phyloP scores from a whole-genome alignment of 441 rosid species.

The Eruca vesicaria region DNA sequence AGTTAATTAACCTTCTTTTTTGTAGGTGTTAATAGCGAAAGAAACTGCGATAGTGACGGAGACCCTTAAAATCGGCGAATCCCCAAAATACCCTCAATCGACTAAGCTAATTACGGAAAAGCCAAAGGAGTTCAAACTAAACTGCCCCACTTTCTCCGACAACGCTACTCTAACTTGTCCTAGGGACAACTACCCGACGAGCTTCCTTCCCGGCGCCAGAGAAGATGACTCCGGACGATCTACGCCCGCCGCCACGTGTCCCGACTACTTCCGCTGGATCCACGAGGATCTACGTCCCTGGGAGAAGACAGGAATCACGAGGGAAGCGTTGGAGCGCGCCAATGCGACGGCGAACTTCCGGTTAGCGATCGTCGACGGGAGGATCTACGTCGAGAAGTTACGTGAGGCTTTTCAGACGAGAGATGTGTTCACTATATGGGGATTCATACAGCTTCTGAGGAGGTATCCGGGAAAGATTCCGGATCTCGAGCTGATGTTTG shows the following conservation, averaged over 20 bases:
- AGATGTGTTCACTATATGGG: constrained; percentile 61
- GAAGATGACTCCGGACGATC: background rate
- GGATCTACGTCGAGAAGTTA: constrained; percentile 51
- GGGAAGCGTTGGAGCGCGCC: constrained; percentile 48
- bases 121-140: constrained; percentile 27
- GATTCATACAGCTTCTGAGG: constrained; percentile 58
- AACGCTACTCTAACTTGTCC: constrained; percentile 26
- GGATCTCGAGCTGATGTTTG: constrained; percentile 41
- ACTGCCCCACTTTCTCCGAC: constrained; percentile 22
- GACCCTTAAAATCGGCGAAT: background rate
- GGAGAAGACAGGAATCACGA: constrained; percentile 52
- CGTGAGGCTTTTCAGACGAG: constrained; percentile 49
- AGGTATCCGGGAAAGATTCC: constrained; percentile 37
- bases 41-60: constrained; percentile 14
- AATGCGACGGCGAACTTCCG: constrained; percentile 52
- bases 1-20: background rate
- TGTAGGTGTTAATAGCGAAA: constrained; percentile 27
- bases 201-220: constrained; percentile 4
- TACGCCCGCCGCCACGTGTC: constrained; percentile 37
- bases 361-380: constrained; percentile 50
- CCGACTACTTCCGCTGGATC: constrained; percentile 65
- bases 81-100: constrained; percentile 26
- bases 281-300: constrained; percentile 67
- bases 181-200: constrained; percentile 20
- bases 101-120: constrained; percentile 28